These are phyloP conservation scores for Termitomyces heimii DNA, from an alignment of 768 basidiomycete species.

Conservation along the genomic window DNA sequence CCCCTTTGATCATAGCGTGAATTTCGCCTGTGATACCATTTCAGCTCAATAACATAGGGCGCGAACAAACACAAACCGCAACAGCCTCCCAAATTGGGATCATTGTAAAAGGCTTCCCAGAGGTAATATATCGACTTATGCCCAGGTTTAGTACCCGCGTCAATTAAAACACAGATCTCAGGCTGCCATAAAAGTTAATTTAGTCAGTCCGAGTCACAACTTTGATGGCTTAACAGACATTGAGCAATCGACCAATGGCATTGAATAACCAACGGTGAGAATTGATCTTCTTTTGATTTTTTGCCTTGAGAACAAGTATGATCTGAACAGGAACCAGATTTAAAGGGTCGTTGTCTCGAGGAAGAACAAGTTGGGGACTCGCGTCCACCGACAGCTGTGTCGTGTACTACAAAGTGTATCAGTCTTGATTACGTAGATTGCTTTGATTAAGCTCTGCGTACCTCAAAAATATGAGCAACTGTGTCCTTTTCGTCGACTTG, in stretches of 20 bases:
- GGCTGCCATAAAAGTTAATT: constrained; percentile 41
- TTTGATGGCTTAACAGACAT: constrained; percentile 35
- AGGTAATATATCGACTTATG: constrained; percentile 95
- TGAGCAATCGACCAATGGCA: constrained; percentile 77
- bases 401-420: constrained; percentile 62
- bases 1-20: constrained; percentile 94
- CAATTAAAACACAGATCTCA: constrained; percentile 87
- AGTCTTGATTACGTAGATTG: constrained; percentile 1
- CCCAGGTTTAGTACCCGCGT: constrained; percentile 95
- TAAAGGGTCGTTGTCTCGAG: constrained; percentile 84
- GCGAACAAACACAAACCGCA: constrained; percentile 46
- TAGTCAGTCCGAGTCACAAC: not conserved
- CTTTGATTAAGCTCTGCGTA: constrained; percentile 21
- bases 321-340: constrained; percentile 92
- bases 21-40: constrained; percentile 52
- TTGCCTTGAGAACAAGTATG: constrained; percentile 86
- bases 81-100: constrained; percentile 74
- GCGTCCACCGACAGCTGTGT: constrained; percentile 93
- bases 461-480: constrained; percentile 94
- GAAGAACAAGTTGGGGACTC: constrained; percentile 85
- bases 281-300: constrained; percentile 96
- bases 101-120: constrained; percentile 89
- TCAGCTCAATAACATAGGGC: not conserved
- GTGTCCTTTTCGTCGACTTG: constrained; percentile 84
- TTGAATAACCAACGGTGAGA: constrained; percentile 97